phyloP scores from a whole-genome alignment of 148 eudicot genomes.

The Simmondsia chinensis region DNA sequence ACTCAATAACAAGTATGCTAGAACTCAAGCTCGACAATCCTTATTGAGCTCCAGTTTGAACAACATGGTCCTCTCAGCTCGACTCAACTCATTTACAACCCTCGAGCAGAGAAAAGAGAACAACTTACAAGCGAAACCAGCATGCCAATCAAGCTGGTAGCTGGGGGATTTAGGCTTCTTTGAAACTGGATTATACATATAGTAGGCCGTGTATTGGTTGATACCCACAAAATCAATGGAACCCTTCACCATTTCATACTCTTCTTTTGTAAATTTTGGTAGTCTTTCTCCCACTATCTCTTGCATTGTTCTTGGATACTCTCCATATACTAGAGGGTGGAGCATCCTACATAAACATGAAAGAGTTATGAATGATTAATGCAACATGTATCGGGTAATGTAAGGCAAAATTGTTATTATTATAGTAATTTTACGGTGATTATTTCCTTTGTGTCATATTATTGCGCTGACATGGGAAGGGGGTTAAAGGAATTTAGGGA shows the following conservation, averaged over 20 bases:
- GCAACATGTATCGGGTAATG: too few relatives aligned
- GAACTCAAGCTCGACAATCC: too few relatives aligned
- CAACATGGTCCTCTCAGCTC: too few relatives aligned
- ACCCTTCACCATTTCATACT: conserved; percentile 66
- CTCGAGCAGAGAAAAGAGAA: not conserved
- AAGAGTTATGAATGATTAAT: not conserved
- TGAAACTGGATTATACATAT: conserved; percentile 38
- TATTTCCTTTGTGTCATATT: too few relatives aligned
- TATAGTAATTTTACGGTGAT: too few relatives aligned
- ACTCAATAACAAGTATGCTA: not conserved
- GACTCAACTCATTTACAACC: too few relatives aligned
- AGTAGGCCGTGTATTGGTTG: conserved; percentile 82
- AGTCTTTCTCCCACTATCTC: conserved; percentile 58
- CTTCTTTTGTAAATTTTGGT: conserved; percentile 71
- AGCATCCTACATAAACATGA: conserved; percentile 43
- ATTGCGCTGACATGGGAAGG: too few relatives aligned
- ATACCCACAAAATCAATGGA: conserved; percentile 81
- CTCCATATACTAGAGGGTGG: conserved; percentile 82
- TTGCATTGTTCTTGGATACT: conserved; percentile 84
- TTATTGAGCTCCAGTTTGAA: not conserved
- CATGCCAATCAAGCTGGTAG: conserved; percentile 86
- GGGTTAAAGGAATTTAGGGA: too few relatives aligned
- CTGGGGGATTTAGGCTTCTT: conserved; percentile 28
- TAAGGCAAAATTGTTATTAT: too few relatives aligned
- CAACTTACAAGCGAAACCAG: conserved; percentile 66